These are phyloP conservation scores for Pestalotiopsis sp. DNA, from an alignment of 2,329 filamentous ascomycete genomes.

Conservation along the genomic window DNA sequence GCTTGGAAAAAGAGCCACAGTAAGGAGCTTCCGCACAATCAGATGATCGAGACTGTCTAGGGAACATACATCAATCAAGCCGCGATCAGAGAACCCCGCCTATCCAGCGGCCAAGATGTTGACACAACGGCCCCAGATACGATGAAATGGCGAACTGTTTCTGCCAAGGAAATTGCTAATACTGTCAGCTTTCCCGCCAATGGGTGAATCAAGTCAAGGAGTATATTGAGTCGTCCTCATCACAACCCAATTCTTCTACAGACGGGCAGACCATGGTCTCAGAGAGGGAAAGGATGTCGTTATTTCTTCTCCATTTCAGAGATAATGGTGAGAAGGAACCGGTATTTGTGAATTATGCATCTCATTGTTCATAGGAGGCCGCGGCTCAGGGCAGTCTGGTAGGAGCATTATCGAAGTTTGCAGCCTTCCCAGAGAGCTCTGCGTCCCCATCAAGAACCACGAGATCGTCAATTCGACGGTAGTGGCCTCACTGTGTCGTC, in stretches of 20 bases:
- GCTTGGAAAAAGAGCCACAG: no score
- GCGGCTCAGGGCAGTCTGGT: background rate
- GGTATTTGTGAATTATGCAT: background rate
- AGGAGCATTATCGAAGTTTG: background rate
- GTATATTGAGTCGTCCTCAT: no score
- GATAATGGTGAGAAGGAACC: background rate
- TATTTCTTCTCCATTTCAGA: background rate
- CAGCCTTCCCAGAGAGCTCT: background rate
- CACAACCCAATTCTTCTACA: no score
- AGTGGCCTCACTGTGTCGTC: background rate
- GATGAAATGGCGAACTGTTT: background rate
- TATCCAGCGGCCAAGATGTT: background rate
- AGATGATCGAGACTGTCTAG: no score
- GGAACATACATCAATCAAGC: background rate
- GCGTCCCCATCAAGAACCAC: background rate
- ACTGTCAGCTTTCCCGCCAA: background rate
- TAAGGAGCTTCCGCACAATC: no score
- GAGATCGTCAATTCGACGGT: background rate
- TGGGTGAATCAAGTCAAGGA: no score
- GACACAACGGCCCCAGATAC: background rate
- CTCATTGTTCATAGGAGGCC: background rate
- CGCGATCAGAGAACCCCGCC: background rate
- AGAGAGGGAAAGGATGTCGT: no score
- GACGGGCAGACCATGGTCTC: no score
- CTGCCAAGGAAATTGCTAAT: background rate